Conservation (phyloP, 2,329 filamentous ascomycete genomes). For the Aspergillus brunneoviolaceus region DNA sequence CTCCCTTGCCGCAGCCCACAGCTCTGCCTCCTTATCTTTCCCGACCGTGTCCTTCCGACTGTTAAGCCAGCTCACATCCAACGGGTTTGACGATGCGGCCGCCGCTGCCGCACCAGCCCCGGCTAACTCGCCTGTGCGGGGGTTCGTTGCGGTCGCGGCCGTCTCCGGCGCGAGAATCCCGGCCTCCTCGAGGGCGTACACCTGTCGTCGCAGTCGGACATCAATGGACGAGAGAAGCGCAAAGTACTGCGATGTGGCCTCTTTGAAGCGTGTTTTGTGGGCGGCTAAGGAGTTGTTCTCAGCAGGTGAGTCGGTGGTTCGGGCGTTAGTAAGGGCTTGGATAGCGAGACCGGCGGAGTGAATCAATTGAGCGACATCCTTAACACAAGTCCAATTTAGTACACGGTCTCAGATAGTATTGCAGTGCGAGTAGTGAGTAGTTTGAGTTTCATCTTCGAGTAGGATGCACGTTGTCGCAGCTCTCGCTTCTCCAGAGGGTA, state of each 20-base stretch:
- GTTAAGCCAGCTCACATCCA: slow-evolving; percentile 89
- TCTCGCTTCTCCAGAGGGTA: background rate
- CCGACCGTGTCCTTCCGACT: slow-evolving; percentile 79
- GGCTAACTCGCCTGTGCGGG: slow-evolving; percentile 25
- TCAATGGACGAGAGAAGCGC: slow-evolving; percentile 71
- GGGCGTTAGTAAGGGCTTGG: slow-evolving; percentile 59
- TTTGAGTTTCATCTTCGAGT: background rate
- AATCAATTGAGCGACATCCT: slow-evolving; percentile 57
- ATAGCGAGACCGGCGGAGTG: slow-evolving; percentile 62
- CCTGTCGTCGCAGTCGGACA: slow-evolving; percentile 71
- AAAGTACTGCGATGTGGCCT: slow-evolving; percentile 62
- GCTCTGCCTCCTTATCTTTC: slow-evolving; percentile 77
- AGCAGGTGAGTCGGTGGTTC: slow-evolving; percentile 32
- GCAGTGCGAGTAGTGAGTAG: background rate
- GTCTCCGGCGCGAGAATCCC: slow-evolving; percentile 62
- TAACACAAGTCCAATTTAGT: background rate
- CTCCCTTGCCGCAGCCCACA: slow-evolving; percentile 64
- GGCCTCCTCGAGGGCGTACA: slow-evolving; percentile 78
- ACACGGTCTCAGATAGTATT: background rate
- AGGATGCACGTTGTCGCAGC: background rate
- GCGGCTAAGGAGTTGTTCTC: slow-evolving; percentile 51
- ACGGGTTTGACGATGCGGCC: slow-evolving; percentile 49
- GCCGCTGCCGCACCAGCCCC: slow-evolving; percentile 30
- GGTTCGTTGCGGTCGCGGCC: slow-evolving; percentile 24
- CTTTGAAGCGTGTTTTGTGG: slow-evolving; percentile 60